A percentile compares a stretch with the other conserved stretches of the same genome.
phyloP scores from a whole-genome alignment of 2,329 filamentous ascomycete genomes.

The Emericellopsis atlantica region DNA sequence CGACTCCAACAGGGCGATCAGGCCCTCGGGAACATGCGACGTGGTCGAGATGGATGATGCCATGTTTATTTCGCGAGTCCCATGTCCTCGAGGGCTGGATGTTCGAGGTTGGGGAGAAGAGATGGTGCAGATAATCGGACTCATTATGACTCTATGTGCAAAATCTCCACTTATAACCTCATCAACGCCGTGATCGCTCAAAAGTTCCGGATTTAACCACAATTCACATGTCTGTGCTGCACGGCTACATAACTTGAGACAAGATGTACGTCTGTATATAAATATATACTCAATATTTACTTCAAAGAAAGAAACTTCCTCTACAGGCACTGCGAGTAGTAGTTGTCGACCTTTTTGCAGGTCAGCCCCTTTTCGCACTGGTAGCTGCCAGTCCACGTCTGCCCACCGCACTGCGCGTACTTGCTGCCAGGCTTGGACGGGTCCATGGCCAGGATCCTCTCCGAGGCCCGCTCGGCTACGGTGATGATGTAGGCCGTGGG shows the following conservation, averaged over 20 bases:
- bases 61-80: too few relatives aligned
- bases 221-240: too few relatives aligned
- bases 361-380: constrained; percentile 7
- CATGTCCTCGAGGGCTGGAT: too few relatives aligned
- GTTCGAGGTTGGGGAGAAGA: too few relatives aligned
- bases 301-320: neutral
- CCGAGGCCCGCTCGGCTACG: constrained; percentile 46
- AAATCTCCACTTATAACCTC: too few relatives aligned
- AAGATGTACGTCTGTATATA: too few relatives aligned
- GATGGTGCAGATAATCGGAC: too few relatives aligned
- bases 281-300: constrained; percentile 8
- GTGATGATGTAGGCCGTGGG: constrained; percentile 53
- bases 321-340: constrained; percentile 7
- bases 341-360: constrained; percentile 8
- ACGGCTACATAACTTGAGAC: too few relatives aligned
- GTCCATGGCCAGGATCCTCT: constrained; percentile 7
- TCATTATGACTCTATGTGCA: too few relatives aligned
- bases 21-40: constrained; percentile 9
- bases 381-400: constrained; percentile 10
- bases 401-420: constrained; percentile 9
- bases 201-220: too few relatives aligned
- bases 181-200: too few relatives aligned
- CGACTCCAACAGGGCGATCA: constrained; percentile 33
- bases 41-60: too few relatives aligned
- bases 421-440: constrained; percentile 2